Evolutionary conservation across 352 stramenopile species (phyloP), one percentile per base, ranked within the genome.

Genomic region (Phytophthora pini): DNA sequence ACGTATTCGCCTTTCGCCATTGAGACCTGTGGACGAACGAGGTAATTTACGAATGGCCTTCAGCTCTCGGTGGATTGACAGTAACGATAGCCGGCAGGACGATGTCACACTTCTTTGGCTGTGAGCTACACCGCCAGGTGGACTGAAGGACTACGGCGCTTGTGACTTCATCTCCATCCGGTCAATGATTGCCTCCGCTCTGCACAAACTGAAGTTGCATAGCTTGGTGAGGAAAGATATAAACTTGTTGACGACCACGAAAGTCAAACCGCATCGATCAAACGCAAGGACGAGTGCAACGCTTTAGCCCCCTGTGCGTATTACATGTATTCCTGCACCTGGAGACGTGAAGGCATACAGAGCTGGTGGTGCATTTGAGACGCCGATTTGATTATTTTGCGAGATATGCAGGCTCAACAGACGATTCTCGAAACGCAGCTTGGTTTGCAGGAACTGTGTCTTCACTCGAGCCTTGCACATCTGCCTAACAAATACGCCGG

Each of bases 1-100:
- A 54, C 52, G 61, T 61, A 65, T n/a, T 69, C 61, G 29, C 61
- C 62, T 44, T 68, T 72, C 12, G 55, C 27, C 66, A 74, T 74
- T 51, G 44, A 29, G 20, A 15, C 43, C 5, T 61, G 24, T 22
- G 49, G 26, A 38, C 43, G 39, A 55, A 52, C 51, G 44, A 56
- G 53, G 43, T 6, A 69, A 60, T 59, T 17, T 17, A 40, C 54
- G 48, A 69, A 65, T 65, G 54, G 38, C 40, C 27, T 58, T 24
- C 10, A 36, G 20, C 59, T 67, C 41, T 67, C 59, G 59, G 59
- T 67, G 53, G 27, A 57, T 50, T 50, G 44, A 4, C 56, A 65
- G 38, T 51, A 38, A 40, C 17, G 36, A 64, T 57, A 58, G 47
- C 46, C 47, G 40, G 47, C 39, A 54, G 8, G 7, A 39, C 54